Percentiles rank a stretch among this genome's conserved stretches.
Evolutionary conservation across 2,329 filamentous ascomycete genomes (phyloP).

Genomic region (Periconia macrospinosa): DNA sequence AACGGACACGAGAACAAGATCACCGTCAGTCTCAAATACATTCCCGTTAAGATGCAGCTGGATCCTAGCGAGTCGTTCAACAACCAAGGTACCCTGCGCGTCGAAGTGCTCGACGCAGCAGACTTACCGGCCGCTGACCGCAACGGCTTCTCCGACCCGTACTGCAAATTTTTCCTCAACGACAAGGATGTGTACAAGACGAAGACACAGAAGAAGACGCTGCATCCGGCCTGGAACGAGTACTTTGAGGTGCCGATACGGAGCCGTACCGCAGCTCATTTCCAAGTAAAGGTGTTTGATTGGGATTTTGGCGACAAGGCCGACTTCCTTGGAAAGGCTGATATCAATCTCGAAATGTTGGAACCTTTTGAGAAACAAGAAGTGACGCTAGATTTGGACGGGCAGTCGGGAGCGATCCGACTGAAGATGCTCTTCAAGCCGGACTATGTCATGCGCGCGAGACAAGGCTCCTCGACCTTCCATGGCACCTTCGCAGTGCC

Average conservation of each 20-base stretch:
- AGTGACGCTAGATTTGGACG: slow-evolving; percentile 74
- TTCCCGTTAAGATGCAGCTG: slow-evolving; percentile 90
- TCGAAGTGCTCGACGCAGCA: slow-evolving; percentile 85
- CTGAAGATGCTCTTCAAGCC: slow-evolving; percentile 90
- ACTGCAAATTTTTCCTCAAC: slow-evolving; percentile 91
- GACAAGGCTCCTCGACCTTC: slow-evolving; percentile 92
- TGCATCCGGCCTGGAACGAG: slow-evolving; percentile 94
- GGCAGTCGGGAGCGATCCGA: slow-evolving; percentile 82
- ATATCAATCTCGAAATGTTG: slow-evolving; percentile 75
- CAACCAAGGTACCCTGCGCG: slow-evolving; percentile 93
- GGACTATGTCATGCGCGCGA: slow-evolving; percentile 81
- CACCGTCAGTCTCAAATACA: slow-evolving; percentile 90
- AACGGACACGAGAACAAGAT: slow-evolving; percentile 77
- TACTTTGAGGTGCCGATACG: slow-evolving; percentile 84
- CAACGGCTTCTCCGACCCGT: slow-evolving; percentile 96
- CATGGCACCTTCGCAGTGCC: slow-evolving; percentile 85
- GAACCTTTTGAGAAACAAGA: slow-evolving; percentile 85
- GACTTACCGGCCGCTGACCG: slow-evolving; percentile 92
- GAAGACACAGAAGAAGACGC: slow-evolving; percentile 93
- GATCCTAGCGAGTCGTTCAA: slow-evolving; percentile 97
- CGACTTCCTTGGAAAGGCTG: slow-evolving; percentile 79
- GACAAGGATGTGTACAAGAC: slow-evolving; percentile 92
- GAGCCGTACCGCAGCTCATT: slow-evolving; percentile 81
- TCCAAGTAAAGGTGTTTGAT: slow-evolving; percentile 83
- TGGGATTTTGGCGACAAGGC: slow-evolving; percentile 97